These are phyloP conservation scores for Colletotrichum navitas DNA, from an alignment of 2,329 filamentous ascomycete species.

Conservation along the genomic window DNA sequence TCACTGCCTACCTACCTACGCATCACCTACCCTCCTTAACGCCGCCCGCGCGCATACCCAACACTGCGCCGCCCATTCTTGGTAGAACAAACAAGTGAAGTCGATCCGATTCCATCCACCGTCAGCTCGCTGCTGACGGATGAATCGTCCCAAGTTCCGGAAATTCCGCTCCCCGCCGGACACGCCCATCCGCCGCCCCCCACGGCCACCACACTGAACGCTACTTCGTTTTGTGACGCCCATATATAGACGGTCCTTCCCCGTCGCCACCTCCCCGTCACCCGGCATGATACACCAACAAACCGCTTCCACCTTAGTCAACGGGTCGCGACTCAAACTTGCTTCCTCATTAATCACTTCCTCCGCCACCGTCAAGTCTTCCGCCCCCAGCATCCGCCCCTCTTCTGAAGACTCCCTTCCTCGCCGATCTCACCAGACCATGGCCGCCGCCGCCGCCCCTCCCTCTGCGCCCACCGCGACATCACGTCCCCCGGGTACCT, in stretches of 20 bases:
- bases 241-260: conserved; percentile 23
- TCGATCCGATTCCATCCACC: background rate
- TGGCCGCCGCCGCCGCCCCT: conserved; percentile 38
- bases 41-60: conserved; percentile 1
- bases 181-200: conserved; percentile 19
- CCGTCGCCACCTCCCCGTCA: conserved; percentile 43
- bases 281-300: conserved; percentile 62
- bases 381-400: conserved; percentile 20
- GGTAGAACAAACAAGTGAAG: conserved; percentile 10
- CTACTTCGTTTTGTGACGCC: conserved; percentile 41
- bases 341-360: conserved; percentile 44
- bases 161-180: conserved; percentile 28
- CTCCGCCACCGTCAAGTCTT: conserved; percentile 32
- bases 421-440: conserved; percentile 39
- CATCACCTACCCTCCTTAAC: no score
- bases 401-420: conserved; percentile 34
- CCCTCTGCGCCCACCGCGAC: conserved; percentile 35
- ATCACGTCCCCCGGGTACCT: conserved; percentile 52
- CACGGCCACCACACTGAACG: conserved; percentile 31
- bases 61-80: conserved; percentile 11
- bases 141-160: conserved; percentile 39
- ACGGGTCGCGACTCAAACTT: conserved; percentile 56
- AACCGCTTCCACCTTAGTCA: conserved; percentile 54
- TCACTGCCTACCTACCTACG: no score
- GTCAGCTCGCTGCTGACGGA: conserved; percentile 32